These are phyloP conservation scores for Xylaria venustula DNA, from an alignment of 495 filamentous ascomycete species.

Conservation along the genomic window DNA sequence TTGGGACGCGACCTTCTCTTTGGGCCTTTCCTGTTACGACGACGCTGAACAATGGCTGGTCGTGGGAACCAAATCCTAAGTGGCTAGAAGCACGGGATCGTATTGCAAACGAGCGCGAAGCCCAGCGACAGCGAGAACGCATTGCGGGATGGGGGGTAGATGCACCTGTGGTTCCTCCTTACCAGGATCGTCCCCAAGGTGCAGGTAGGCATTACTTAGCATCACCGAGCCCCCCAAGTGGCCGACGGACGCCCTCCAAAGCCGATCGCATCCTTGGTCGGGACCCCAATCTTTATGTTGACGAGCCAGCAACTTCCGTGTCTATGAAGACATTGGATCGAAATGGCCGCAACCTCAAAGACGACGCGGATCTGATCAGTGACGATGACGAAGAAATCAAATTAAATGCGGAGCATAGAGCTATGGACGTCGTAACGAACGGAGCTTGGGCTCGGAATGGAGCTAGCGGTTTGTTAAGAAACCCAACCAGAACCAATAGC, in stretches of 20 bases:
- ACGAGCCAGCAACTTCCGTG: constrained; percentile 36
- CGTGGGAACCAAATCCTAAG: constrained; percentile 77
- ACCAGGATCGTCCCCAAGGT: constrained; percentile 15
- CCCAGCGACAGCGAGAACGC: constrained; percentile 56
- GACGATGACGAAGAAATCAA: constrained; percentile 27
- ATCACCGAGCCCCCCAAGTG: constrained; percentile 7
- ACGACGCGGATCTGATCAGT: constrained; percentile 28
- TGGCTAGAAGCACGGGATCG: constrained; percentile 68
- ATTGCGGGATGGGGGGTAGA: constrained; percentile 55
- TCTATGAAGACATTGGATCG: constrained; percentile 43
- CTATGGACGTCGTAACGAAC: constrained; percentile 45
- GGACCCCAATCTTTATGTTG: constrained; percentile 47
- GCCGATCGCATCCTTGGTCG: constrained; percentile 51
- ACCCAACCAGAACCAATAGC: constrained; percentile 11
- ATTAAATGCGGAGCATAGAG: constrained; percentile 36
- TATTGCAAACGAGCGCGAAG: constrained; percentile 56
- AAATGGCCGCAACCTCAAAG: constrained; percentile 22
- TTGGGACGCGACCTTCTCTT: constrained; percentile 65
- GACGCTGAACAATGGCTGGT: constrained; percentile 90
- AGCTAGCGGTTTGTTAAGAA: constrained; percentile 33
- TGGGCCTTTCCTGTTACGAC: constrained; percentile 83
- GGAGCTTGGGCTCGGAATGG: constrained; percentile 34
- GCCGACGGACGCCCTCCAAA: constrained; percentile 39
- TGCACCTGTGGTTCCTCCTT: constrained; percentile 11
- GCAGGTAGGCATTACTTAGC: constrained; percentile 34